Evolutionary conservation across 352 stramenopile species (phyloP).

Genomic region (Blastocystis sp.): DNA sequence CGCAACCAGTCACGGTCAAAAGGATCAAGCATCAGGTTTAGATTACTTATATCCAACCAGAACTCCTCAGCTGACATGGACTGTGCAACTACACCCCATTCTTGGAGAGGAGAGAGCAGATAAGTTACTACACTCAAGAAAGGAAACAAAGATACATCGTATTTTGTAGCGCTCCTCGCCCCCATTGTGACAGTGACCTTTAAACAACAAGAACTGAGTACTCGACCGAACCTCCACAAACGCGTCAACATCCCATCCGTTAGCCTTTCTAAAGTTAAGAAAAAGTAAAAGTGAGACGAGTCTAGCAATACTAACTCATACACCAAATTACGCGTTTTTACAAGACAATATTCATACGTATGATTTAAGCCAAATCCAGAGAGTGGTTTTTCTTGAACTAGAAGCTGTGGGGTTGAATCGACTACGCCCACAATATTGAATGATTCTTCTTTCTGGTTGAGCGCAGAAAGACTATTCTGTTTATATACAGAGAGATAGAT

Average conservation of each 20-base stretch:
- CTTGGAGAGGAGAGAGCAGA: constrained; percentile 32
- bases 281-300: not conserved
- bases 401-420: not conserved
- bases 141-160: not conserved
- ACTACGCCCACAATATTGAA: not conserved
- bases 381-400: not conserved
- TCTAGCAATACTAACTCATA: constrained; percentile 11
- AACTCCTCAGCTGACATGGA: not conserved
- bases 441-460: constrained; percentile 8
- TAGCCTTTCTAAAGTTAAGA: not conserved
- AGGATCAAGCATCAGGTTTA: not conserved
- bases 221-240: constrained; percentile 4
- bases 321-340: not conserved
- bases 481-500: constrained; percentile 30
- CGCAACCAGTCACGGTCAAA: not conserved
- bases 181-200: not conserved
- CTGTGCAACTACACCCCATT: not conserved
- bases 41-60: not conserved
- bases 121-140: constrained; percentile 15
- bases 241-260: constrained; percentile 35
- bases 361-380: not conserved
- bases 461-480: constrained; percentile 8
- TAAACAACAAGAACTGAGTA: not conserved
- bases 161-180: not conserved
- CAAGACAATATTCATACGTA: constrained; percentile 25